A percentile compares a stretch with the other conserved stretches of the same genome.
Conservation (phyloP, 495 filamentous ascomycete genomes). For the Neurospora sp. region DNA sequence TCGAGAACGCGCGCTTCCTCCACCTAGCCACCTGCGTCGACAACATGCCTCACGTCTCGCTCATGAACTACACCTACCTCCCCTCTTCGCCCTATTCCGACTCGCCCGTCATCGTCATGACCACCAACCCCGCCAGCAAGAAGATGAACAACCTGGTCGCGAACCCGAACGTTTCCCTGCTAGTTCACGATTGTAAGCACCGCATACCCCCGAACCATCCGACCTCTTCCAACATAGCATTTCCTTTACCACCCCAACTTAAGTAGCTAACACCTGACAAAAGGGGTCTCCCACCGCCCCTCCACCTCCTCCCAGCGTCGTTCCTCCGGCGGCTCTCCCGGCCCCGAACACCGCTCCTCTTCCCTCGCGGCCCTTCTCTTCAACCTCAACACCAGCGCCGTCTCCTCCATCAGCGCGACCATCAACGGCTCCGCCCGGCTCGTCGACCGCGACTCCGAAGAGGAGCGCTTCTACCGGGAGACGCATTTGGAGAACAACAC, state of each 20-base stretch:
- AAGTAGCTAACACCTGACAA: neutral
- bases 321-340: constrained; percentile 49
- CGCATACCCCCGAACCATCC: neutral
- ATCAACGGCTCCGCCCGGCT: constrained; percentile 77
- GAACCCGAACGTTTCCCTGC: constrained; percentile 86
- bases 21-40: constrained; percentile 84
- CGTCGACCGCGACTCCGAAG: constrained; percentile 58
- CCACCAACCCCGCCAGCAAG: constrained; percentile 75
- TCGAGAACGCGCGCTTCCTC: constrained; percentile 93
- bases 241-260: neutral
- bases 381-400: constrained; percentile 77
- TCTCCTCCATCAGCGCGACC: constrained; percentile 86
- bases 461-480: constrained; percentile 72
- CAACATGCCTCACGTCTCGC: constrained; percentile 81
- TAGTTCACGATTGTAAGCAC: constrained; percentile 79
- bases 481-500: constrained; percentile 88
- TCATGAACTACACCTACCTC: constrained; percentile 99
- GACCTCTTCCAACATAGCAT: neutral
- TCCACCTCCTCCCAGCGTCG: constrained; percentile 59
- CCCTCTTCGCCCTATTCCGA: constrained; percentile 65
- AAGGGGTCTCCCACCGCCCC: constrained; percentile 80
- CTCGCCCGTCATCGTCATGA: constrained; percentile 78
- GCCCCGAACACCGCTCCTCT: constrained; percentile 46
- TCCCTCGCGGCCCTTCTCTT: constrained; percentile 72
- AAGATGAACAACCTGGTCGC: constrained; percentile 79